Evolutionary conservation across 2,329 filamentous ascomycete genomes (phyloP).

Genomic region (Venturia asperata): DNA sequence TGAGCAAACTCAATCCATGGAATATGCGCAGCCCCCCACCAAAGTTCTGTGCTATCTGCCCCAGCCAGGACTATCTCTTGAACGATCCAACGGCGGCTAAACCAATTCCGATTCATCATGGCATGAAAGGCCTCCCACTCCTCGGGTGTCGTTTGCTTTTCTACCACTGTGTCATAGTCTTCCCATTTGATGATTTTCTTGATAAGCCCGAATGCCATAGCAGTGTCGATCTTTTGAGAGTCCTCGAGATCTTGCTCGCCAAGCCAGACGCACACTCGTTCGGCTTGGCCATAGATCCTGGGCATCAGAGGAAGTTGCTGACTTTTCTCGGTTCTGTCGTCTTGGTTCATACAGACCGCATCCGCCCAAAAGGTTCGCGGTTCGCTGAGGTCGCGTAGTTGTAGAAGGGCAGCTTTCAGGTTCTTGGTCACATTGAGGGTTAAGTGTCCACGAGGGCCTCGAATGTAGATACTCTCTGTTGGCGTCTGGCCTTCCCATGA

Average conservation of each 20-base stretch:
- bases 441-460: background rate
- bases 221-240: background rate
- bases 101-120: conserved; percentile 2
- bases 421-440: background rate
- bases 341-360: conserved; percentile 25
- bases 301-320: conserved; percentile 24
- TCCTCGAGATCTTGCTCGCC: background rate
- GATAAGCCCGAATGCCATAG: background rate
- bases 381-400: background rate
- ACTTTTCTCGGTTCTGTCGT: conserved; percentile 23
- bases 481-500: background rate
- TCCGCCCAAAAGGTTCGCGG: conserved; percentile 22
- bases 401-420: background rate
- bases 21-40: background rate
- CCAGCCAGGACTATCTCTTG: conserved; percentile 2
- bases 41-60: background rate
- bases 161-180: conserved; percentile 1
- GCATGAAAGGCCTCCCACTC: background rate
- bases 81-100: background rate
- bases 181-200: background rate
- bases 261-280: conserved; percentile 21
- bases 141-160: background rate
- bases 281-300: conserved; percentile 22
- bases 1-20: background rate
- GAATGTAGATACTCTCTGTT: background rate